Evolutionary conservation across 768 basidiomycete genomes (phyloP), one percentile per base, ranked within the genome.

Genomic region (Lanmaoa rubissima): DNA sequence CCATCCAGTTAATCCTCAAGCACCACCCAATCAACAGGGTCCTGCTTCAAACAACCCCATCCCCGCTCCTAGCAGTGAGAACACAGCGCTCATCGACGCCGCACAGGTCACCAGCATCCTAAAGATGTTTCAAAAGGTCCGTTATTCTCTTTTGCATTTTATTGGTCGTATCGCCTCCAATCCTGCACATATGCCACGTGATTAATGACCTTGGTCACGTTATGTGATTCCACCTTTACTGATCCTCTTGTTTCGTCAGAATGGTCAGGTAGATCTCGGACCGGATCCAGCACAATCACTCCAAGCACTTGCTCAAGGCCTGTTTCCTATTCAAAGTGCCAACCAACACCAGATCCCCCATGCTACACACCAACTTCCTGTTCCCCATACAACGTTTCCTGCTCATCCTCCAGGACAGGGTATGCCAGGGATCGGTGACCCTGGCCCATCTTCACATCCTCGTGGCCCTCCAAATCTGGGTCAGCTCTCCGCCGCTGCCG

Each of bases 391-490:
- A 46, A 49, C 48, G 10, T 65, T 65, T 44, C 3, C 61, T 16
- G 19, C 40, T 3, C 53, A 65, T 58, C 36, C 69, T 54, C 60
- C 71, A 62, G 62, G 69, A 1, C 67, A 60, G 65, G 80, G 77
- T 1, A 65, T 83, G 32, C 78, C 83, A 17, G 79, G 79, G 19
- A 79, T 86, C 47, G 80, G 80, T 36, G 86, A 88, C 57, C 84
- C 86, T 3, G 86, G 87, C 9, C 85, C 86, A n/a, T 87, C 86
- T 4, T 85, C 85, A 0, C 87, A 87, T 62, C 86, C 85, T 5
- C 81, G 82, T 6, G 86, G 86, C 0, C 86, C 86, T 4, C 86
- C 86, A 5, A 82, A 80, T 54, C 74, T 86, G 1, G 83, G 82
- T 13, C 85, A 85, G 52, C 73, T 85, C 58, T 80, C 81, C 35